phyloP scores from a whole-genome alignment of 441 rosid genomes.

The Populus hybrid region DNA sequence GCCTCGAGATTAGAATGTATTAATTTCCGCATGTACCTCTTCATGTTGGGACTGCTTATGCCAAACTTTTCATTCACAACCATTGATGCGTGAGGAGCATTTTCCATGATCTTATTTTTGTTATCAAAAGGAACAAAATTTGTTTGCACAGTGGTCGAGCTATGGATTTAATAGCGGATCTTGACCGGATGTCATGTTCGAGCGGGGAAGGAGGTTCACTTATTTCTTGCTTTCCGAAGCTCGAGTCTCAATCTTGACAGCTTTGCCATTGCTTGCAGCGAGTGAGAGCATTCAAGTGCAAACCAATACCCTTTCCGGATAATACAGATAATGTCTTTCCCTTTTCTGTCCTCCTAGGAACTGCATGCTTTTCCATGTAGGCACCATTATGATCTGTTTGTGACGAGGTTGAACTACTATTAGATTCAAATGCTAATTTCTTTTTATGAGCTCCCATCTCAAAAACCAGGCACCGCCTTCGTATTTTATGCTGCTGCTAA shows the following conservation, averaged over 20 bases:
- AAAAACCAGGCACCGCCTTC: too few species aligned
- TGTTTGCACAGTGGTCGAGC: conserved; percentile 37
- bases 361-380: conserved; percentile 24
- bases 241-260: conserved; percentile 22
- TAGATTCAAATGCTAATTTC: conserved; percentile 32
- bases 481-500: conserved; percentile 49
- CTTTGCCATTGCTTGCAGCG: conserved; percentile 30
- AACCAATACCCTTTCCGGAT: conserved; percentile 59
- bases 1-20: background rate
- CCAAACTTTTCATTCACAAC: conserved; percentile 38
- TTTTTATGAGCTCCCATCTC: conserved; percentile 64
- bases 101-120: conserved; percentile 36
- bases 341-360: conserved; percentile 29
- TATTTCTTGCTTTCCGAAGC: conserved; percentile 39
- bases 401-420: conserved; percentile 24
- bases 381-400: conserved; percentile 27
- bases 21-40: conserved; percentile 37
- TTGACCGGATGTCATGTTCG: conserved; percentile 18
- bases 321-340: conserved; percentile 32
- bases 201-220: conserved; percentile 31
- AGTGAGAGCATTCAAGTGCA: conserved; percentile 67
- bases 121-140: conserved; percentile 35
- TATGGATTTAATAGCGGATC: conserved; percentile 24
- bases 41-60: conserved; percentile 49
- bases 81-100: conserved; percentile 35